Percentiles rank a stretch among this genome's conserved stretches.
phyloP scores from a whole-genome alignment of 1,284 basidiomycete species.

The Fomitopsis palustris region DNA sequence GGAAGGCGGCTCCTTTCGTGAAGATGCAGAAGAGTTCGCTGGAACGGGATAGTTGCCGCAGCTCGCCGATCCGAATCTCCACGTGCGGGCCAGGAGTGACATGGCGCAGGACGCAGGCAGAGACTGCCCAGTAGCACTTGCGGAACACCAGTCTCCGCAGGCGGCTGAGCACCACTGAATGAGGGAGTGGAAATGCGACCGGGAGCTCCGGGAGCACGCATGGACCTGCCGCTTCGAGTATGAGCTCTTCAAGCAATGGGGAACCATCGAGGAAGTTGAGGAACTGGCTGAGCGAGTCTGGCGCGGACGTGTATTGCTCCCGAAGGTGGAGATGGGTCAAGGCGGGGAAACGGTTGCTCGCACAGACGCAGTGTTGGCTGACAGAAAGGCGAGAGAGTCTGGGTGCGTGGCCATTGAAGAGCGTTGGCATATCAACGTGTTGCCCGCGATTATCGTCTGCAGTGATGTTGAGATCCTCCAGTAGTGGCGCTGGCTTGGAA shows the following conservation, averaged over 20 bases:
- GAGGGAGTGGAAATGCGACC: background rate
- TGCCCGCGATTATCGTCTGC: too few relatives aligned
- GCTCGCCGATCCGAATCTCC: background rate
- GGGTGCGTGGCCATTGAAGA: background rate
- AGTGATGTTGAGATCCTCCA: background rate
- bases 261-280: background rate
- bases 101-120: background rate
- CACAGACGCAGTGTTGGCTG: background rate
- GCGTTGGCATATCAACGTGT: background rate
- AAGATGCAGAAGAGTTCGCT: background rate
- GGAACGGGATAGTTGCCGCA: background rate
- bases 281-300: background rate
- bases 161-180: background rate
- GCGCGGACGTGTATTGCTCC: background rate
- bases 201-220: background rate
- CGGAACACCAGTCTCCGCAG: background rate
- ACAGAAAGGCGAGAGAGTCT: background rate
- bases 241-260: background rate
- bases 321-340: background rate
- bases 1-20: background rate
- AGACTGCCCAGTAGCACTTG: background rate
- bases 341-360: background rate
- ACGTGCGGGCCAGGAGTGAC: background rate
- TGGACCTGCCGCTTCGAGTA: background rate
- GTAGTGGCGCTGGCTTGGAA: background rate